phyloP scores from a whole-genome alignment of 2,329 filamentous ascomycete species.

The Scedosporium aurantiacum region DNA sequence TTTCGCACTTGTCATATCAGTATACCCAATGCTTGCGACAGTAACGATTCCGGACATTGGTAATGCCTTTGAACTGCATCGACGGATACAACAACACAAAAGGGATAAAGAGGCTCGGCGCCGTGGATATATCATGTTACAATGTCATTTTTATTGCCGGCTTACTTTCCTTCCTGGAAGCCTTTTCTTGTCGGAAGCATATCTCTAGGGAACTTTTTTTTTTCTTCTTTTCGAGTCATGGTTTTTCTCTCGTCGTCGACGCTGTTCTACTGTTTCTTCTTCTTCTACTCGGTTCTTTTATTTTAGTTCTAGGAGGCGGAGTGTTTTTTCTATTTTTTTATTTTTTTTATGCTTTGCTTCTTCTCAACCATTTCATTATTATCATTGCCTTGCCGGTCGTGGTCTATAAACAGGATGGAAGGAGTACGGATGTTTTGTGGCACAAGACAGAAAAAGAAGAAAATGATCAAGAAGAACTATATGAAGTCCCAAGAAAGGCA shows the following conservation, averaged over 20 bases:
- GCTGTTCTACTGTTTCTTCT: background rate
- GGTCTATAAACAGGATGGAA: background rate
- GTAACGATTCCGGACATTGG: background rate
- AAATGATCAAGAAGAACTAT: background rate
- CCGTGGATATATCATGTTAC: background rate
- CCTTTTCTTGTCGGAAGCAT: background rate
- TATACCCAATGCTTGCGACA: too few species aligned
- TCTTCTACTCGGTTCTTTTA: slow-evolving; percentile 3
- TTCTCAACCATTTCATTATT: background rate
- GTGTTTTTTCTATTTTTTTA: background rate
- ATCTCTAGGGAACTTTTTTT: background rate
- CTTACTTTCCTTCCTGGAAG: background rate
- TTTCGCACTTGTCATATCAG: too few species aligned
- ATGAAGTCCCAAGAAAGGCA: background rate
- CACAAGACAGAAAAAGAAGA: background rate
- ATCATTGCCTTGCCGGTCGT: background rate
- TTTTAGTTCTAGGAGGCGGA: background rate
- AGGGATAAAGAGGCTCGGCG: background rate
- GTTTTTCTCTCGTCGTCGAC: background rate
- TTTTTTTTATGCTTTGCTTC: slow-evolving; percentile 2
- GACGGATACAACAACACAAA: background rate
- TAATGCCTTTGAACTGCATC: background rate
- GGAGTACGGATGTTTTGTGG: background rate
- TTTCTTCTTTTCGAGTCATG: background rate
- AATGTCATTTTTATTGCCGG: background rate